Percentiles rank a stretch among this genome's conserved stretches.
Evolutionary conservation across 352 stramenopile species (phyloP).

Genomic region (Phytophthora pseudosyringae): DNA sequence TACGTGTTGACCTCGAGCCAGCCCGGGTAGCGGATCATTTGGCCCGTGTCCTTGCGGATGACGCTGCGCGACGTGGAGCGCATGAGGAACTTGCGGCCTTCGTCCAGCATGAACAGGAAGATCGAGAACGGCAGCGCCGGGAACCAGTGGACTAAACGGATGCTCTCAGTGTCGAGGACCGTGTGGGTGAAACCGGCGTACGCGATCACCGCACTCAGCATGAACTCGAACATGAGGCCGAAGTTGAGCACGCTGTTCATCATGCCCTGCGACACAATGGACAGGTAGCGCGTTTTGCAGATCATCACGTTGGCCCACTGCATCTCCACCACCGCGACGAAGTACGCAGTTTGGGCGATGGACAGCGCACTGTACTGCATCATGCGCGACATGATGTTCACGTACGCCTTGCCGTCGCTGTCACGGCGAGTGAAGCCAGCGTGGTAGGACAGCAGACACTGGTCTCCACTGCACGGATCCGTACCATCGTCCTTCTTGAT

Average conservation of each 20-base stretch:
- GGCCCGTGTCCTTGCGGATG: slow-evolving; percentile 79
- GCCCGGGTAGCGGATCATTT: slow-evolving; percentile 82
- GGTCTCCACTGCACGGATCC: slow-evolving; percentile 36
- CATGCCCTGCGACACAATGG: slow-evolving; percentile 92
- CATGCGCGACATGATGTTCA: slow-evolving; percentile 92
- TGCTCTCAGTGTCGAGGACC: slow-evolving; percentile 83
- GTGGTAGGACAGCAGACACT: slow-evolving; percentile 68
- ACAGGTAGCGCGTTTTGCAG: slow-evolving; percentile 94
- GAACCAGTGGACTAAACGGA: slow-evolving; percentile 93
- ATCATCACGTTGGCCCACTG: slow-evolving; percentile 94
- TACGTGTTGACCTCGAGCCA: slow-evolving; percentile 93
- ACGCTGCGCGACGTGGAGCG: slow-evolving; percentile 74
- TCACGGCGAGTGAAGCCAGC: slow-evolving; percentile 54
- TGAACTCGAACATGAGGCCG: slow-evolving; percentile 93
- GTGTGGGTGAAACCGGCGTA: slow-evolving; percentile 89
- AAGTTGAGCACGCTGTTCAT: slow-evolving; percentile 93
- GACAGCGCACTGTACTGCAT: slow-evolving; percentile 84
- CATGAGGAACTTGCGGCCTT: slow-evolving; percentile 92
- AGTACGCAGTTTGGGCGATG: slow-evolving; percentile 88
- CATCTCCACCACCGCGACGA: slow-evolving; percentile 87
- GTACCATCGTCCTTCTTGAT: slow-evolving; percentile 42
- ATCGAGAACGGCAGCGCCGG: slow-evolving; percentile 89
- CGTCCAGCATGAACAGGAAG: slow-evolving; percentile 91
- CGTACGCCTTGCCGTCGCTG: slow-evolving; percentile 28
- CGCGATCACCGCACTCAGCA: slow-evolving; percentile 83